These are phyloP conservation scores for Colletotrichum filicis DNA, from an alignment of 2,329 filamentous ascomycete species.

Conservation along the genomic window DNA sequence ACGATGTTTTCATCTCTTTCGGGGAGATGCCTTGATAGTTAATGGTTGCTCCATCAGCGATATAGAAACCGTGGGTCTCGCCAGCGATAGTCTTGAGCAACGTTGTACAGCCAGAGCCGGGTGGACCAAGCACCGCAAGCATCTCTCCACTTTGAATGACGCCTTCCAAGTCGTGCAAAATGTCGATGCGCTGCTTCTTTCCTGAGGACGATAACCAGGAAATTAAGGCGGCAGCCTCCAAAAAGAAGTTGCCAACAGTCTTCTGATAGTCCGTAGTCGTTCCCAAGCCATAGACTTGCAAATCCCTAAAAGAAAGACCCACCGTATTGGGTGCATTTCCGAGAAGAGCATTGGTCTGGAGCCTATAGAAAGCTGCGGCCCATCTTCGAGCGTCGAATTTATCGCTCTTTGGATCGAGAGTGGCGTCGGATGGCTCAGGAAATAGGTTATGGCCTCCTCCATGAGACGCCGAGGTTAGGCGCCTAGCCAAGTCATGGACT, in stretches of 20 bases:
- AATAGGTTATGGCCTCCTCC: slow-evolving; percentile 37
- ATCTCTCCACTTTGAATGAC: slow-evolving; percentile 65
- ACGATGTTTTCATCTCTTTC: slow-evolving; percentile 20
- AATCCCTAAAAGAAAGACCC: slow-evolving; percentile 51
- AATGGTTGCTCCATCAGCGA: slow-evolving; percentile 16
- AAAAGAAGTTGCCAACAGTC: slow-evolving; percentile 51
- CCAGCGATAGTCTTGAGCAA: slow-evolving; percentile 75
- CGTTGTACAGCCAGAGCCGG: slow-evolving; percentile 70
- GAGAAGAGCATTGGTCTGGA: slow-evolving; percentile 38
- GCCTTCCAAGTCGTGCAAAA: slow-evolving; percentile 61
- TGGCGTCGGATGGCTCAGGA: slow-evolving; percentile 38
- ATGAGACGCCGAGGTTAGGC: slow-evolving; percentile 41
- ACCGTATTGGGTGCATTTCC: slow-evolving; percentile 44
- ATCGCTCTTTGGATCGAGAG: slow-evolving; percentile 51
- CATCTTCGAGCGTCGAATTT: slow-evolving; percentile 55
- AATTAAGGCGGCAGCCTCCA: slow-evolving; percentile 41
- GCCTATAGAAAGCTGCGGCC: slow-evolving; percentile 51
- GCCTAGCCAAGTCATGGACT: slow-evolving; percentile 43
- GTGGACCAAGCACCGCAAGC: slow-evolving; percentile 66
- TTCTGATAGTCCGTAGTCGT: slow-evolving; percentile 55
- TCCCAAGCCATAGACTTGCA: slow-evolving; percentile 55
- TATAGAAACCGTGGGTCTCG: slow-evolving; percentile 69
- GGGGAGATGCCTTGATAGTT: slow-evolving; percentile 30
- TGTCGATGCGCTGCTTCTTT: slow-evolving; percentile 51
- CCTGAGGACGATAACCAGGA: slow-evolving; percentile 40